Conservation (phyloP, 306 rosid genomes). For the Cucumis cinereus region DNA sequence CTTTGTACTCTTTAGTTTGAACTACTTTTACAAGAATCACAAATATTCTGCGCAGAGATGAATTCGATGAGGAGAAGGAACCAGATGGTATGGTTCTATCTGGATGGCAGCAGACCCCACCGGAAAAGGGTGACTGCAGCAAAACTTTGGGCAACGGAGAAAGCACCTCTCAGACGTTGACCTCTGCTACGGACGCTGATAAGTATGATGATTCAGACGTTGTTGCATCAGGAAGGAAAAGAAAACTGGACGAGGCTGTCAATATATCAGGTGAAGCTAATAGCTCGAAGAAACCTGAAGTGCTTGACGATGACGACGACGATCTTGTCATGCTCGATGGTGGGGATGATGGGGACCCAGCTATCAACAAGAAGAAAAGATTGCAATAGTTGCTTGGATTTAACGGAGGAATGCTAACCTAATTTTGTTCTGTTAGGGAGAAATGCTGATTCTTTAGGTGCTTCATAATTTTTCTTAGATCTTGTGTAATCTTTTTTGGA, state of each 20-base stretch:
- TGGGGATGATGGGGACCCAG: conserved; percentile 29
- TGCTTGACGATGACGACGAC: conserved; percentile 63
- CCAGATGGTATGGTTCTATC: conserved; percentile 88
- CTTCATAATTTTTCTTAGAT: conserved; percentile 38
- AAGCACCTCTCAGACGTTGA: conserved; percentile 29
- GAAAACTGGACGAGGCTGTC: conserved; percentile 35
- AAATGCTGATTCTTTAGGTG: conserved; percentile 49
- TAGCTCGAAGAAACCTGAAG: conserved; percentile 34
- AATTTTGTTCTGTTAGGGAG: conserved; percentile 58
- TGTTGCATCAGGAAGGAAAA: conserved; percentile 32
- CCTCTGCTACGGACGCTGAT: conserved; percentile 20
- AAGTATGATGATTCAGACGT: conserved; percentile 25
- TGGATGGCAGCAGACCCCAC: conserved; percentile 71
- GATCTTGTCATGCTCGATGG: conserved; percentile 59
- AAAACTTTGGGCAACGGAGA: conserved; percentile 44
- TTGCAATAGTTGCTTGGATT: conserved; percentile 27
- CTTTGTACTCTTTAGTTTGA: background rate
- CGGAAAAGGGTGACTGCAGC: conserved; percentile 31
- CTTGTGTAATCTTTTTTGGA: conserved; percentile 21
- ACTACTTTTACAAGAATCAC: background rate
- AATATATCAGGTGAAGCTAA: conserved; percentile 13
- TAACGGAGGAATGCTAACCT: conserved; percentile 21
- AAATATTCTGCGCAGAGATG: conserved; percentile 41
- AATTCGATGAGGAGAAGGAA: conserved; percentile 95
- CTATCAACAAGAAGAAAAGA: conserved; percentile 50